Evolutionary conservation across 2,329 filamentous ascomycete genomes (phyloP).

Genomic region (Daldinia eschscholtzii): DNA sequence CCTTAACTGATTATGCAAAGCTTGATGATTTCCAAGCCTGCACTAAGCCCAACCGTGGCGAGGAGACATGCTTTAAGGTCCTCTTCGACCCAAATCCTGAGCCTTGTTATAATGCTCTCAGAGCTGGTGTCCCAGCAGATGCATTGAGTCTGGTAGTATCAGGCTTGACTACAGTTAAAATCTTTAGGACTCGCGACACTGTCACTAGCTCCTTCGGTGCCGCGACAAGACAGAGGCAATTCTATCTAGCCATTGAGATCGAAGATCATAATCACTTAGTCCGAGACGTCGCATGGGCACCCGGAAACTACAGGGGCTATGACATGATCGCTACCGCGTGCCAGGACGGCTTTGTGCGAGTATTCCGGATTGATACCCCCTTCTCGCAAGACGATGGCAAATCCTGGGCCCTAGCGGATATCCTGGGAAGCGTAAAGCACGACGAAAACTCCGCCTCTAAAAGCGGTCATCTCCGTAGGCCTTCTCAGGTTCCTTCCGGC

Average conservation of each 20-base stretch:
- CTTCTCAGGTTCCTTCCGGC: constrained; percentile 59
- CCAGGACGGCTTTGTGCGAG: constrained; percentile 88
- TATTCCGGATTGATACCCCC: constrained; percentile 83
- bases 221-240: constrained; percentile 74
- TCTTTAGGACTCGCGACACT: constrained; percentile 81
- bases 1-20: constrained; percentile 78
- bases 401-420: constrained; percentile 63
- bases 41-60: constrained; percentile 77
- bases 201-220: constrained; percentile 65
- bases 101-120: constrained; percentile 80
- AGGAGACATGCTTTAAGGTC: constrained; percentile 88
- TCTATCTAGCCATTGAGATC: constrained; percentile 86
- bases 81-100: constrained; percentile 90
- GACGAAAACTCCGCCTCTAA: constrained; percentile 48
- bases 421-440: constrained; percentile 56
- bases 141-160: constrained; percentile 86
- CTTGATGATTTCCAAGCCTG: constrained; percentile 83
- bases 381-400: constrained; percentile 61
- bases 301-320: constrained; percentile 89
- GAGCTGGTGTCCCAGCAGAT: constrained; percentile 84
- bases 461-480: constrained; percentile 41
- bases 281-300: constrained; percentile 91
- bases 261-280: constrained; percentile 81
- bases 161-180: constrained; percentile 83
- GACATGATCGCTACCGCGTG: constrained; percentile 93